phyloP scores from a whole-genome alignment of 257 asterid species.

The Ocimum tenuiflorum region DNA sequence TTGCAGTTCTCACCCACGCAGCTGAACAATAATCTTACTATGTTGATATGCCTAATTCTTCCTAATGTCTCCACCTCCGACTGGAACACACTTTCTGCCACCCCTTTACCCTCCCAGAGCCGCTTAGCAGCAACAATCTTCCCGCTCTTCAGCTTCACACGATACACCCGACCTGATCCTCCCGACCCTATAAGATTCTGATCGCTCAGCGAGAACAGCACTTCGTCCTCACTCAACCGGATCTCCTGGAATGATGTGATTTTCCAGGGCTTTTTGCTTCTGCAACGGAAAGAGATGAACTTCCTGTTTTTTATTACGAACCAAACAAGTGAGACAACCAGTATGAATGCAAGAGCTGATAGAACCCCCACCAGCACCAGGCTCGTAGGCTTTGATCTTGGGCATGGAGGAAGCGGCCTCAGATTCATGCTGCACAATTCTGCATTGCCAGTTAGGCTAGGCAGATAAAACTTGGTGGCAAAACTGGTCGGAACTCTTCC shows the following conservation, averaged over 20 bases:
- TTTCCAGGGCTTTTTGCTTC: slow-evolving; percentile 13
- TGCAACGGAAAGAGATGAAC: not conserved
- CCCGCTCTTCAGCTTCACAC: slow-evolving; percentile 21
- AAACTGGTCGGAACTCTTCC: slow-evolving; percentile 16
- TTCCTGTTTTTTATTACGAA: slow-evolving; percentile 18
- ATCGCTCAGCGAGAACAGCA: slow-evolving; percentile 20
- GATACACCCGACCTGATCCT: slow-evolving; percentile 19
- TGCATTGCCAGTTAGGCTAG: slow-evolving; percentile 17
- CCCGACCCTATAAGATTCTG: slow-evolving; percentile 17
- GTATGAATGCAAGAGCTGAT: slow-evolving; percentile 13
- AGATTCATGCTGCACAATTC: slow-evolving; percentile 16
- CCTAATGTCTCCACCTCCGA: slow-evolving; percentile 23
- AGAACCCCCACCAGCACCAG: slow-evolving; percentile 10
- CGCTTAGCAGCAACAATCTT: slow-evolving; percentile 18
- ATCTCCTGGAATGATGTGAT: slow-evolving; percentile 15
- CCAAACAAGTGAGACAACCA: slow-evolving; percentile 15
- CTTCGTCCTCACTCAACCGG: slow-evolving; percentile 15
- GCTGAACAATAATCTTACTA: slow-evolving; percentile 19
- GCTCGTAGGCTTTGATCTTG: slow-evolving; percentile 12
- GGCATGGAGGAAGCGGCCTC: slow-evolving; percentile 11
- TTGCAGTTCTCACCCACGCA: slow-evolving; percentile 6
- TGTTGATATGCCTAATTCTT: slow-evolving; percentile 16
- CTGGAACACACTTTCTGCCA: slow-evolving; percentile 15
- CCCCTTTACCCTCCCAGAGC: slow-evolving; percentile 20
- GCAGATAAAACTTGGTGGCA: not conserved